phyloP scores from a whole-genome alignment of 345 rosid species.

The Ceriops tagal region DNA sequence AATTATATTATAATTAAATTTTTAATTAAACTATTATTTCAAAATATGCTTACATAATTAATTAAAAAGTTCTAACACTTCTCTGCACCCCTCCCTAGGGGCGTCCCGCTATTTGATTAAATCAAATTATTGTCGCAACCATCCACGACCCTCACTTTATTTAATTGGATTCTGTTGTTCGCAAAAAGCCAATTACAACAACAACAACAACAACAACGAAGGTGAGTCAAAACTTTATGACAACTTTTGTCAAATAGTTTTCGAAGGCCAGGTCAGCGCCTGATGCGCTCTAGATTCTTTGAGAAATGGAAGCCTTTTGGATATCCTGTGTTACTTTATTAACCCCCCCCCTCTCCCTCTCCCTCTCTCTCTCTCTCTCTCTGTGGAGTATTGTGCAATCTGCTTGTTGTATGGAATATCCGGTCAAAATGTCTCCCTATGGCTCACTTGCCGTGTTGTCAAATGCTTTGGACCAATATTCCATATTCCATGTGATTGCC shows the following conservation, averaged over 20 bases:
- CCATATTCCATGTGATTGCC: constrained; percentile 94
- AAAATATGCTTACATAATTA: no score
- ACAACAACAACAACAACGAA: not conserved
- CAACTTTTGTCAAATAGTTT: constrained; percentile 37
- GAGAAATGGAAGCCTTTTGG: constrained; percentile 44
- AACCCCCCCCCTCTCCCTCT: no score
- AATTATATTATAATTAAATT: no score
- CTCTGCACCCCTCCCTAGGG: no score
- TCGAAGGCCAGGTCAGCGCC: constrained; percentile 75
- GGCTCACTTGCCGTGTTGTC: constrained; percentile 43
- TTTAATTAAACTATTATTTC: no score
- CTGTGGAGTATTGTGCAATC: not conserved
- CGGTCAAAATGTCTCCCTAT: constrained; percentile 57
- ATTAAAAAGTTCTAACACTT: no score
- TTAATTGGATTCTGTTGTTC: constrained; percentile 5
- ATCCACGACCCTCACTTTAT: constrained; percentile 7
- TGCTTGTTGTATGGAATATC: constrained; percentile 33
- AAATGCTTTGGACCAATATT: constrained; percentile 53
- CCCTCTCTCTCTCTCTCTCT: constrained; percentile 18
- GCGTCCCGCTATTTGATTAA: not conserved
- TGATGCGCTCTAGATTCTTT: constrained; percentile 97
- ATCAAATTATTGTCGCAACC: not conserved
- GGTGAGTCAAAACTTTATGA: constrained; percentile 5
- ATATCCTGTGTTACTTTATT: constrained; percentile 17
- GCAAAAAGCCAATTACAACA: constrained; percentile 7